Evolutionary conservation across 2,329 filamentous ascomycete genomes (phyloP).

Genomic region (Penicillium sp.): DNA sequence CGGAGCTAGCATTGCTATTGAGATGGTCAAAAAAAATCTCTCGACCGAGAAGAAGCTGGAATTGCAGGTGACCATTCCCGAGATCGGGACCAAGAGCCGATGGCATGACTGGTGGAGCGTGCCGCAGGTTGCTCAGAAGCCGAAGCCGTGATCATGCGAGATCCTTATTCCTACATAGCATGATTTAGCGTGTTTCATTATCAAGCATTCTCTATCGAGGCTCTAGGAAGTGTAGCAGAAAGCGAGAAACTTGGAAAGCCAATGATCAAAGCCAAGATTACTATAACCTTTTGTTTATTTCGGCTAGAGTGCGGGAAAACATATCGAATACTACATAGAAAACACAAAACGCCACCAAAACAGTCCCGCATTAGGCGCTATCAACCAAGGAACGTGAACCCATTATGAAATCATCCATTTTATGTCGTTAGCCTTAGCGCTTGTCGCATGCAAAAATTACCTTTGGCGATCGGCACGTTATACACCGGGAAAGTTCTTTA

Average conservation of each 20-base stretch:
- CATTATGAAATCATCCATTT: slow-evolving; percentile 22
- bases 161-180: not conserved
- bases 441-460: not conserved
- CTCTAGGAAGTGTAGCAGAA: too few relatives aligned
- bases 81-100: slow-evolving; percentile 38
- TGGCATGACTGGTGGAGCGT: slow-evolving; percentile 50
- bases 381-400: slow-evolving; percentile 9
- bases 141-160: not conserved
- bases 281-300: not conserved
- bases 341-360: not conserved
- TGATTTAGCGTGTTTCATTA: not conserved
- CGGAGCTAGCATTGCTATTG: slow-evolving; percentile 65
- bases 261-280: not conserved
- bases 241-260: too few relatives aligned
- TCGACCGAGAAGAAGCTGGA: slow-evolving; percentile 23
- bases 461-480: slow-evolving; percentile 7
- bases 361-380: not conserved
- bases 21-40: slow-evolving; percentile 59
- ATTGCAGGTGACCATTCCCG: slow-evolving; percentile 38
- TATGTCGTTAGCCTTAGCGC: not conserved
- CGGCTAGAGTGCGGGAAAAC: not conserved
- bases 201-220: not conserved
- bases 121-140: slow-evolving; percentile 36
- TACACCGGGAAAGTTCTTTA: not conserved
- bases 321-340: not conserved